Conservation (phyloP, 805 yeast species). For the Maudiozyma turicensis region DNA sequence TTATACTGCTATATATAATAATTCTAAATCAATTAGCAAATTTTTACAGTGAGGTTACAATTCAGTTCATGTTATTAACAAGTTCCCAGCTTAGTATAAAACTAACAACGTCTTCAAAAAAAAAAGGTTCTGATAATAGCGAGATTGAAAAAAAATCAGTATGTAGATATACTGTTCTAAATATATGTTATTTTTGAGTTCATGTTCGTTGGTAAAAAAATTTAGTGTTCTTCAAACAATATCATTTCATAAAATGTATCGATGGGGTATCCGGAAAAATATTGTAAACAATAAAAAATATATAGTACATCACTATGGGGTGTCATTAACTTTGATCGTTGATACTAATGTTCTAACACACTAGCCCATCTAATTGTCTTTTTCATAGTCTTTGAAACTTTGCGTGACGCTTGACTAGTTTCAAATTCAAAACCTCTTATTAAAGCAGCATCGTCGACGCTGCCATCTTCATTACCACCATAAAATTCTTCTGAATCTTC, state of each 20-base stretch:
- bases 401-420: neutral
- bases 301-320: no score
- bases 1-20: no score
- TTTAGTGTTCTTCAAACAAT: no score
- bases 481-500: slow-evolving; percentile 1
- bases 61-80: neutral
- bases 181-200: no score
- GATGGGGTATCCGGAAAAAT: no score
- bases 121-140: neutral
- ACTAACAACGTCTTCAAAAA: neutral
- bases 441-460: slow-evolving; percentile 20
- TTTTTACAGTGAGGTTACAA: neutral
- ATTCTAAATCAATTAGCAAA: neutral
- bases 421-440: slow-evolving; percentile 23
- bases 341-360: neutral
- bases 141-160: neutral
- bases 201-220: no score
- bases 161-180: no score
- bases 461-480: neutral
- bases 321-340: neutral
- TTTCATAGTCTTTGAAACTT: slow-evolving; percentile 1
- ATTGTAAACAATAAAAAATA: no score
- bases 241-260: no score
- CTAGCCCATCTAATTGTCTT: slow-evolving; percentile 2
- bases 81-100: no score